These are phyloP conservation scores for Aspergillus spinulosporus DNA, from an alignment of 2,329 filamentous ascomycete species.

Conservation along the genomic window DNA sequence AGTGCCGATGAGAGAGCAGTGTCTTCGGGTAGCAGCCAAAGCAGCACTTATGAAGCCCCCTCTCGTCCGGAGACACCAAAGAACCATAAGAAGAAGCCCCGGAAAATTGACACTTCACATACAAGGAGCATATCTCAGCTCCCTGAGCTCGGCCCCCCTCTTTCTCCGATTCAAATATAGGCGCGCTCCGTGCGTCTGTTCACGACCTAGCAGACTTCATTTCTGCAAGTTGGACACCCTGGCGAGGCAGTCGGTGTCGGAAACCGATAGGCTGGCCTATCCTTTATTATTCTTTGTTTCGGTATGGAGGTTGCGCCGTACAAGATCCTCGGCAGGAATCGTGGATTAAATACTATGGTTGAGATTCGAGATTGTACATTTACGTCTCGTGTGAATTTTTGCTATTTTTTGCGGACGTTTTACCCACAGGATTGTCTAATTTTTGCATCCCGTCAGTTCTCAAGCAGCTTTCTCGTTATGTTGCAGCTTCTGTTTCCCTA, in stretches of 20 bases:
- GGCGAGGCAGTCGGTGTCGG: background rate
- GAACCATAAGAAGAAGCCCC: slow-evolving; percentile 33
- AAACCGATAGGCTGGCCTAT: slow-evolving; percentile 21
- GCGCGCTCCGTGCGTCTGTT: background rate
- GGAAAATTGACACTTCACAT: slow-evolving; percentile 38
- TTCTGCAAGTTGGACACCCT: background rate
- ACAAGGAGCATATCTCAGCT: slow-evolving; percentile 44
- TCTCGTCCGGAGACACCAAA: slow-evolving; percentile 35
- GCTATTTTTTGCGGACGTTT: slow-evolving; percentile 6
- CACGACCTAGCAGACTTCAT: background rate
- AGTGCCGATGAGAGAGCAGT: slow-evolving; percentile 56
- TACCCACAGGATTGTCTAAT: background rate
- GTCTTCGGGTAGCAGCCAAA: slow-evolving; percentile 65
- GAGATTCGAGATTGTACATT: slow-evolving; percentile 13
- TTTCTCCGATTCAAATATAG: slow-evolving; percentile 51
- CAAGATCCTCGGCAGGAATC: slow-evolving; percentile 24
- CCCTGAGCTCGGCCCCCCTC: slow-evolving; percentile 49
- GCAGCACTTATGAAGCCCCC: slow-evolving; percentile 41
- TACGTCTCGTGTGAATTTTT: slow-evolving; percentile 5
- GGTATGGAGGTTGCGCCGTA: slow-evolving; percentile 7
- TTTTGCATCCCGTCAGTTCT: background rate
- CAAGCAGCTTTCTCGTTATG: background rate
- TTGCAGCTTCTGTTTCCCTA: slow-evolving; percentile 1
- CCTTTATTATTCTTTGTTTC: slow-evolving; percentile 3
- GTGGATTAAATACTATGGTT: slow-evolving; percentile 15